Percentiles rank a stretch among this genome's conserved stretches.
phyloP scores from a whole-genome alignment of 164 flowering plant genomes.

The Hamamelis virginiana region DNA sequence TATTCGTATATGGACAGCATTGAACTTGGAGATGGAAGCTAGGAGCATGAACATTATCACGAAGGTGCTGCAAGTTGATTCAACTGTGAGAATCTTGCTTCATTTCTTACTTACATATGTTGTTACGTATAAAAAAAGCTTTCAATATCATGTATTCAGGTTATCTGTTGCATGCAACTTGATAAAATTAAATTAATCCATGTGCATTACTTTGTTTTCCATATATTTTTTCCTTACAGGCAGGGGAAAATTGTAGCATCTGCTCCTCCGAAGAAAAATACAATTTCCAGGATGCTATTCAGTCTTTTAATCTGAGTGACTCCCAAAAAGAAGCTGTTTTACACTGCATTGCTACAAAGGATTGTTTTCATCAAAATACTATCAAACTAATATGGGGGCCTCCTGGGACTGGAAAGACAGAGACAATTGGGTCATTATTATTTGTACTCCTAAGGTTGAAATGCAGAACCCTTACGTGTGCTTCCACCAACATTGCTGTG shows the following conservation, averaged over 20 bases:
- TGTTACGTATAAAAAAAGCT: too few relatives aligned
- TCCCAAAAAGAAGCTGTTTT: slow-evolving; percentile 44
- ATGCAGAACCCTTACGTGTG: slow-evolving; percentile 49
- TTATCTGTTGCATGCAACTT: too few relatives aligned
- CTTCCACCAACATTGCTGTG: slow-evolving; percentile 55
- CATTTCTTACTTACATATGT: neutral
- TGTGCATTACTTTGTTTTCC: neutral
- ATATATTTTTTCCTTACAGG: slow-evolving; percentile 1
- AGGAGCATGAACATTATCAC: slow-evolving; percentile 24
- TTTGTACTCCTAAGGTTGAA: slow-evolving; percentile 32
- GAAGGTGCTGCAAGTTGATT: slow-evolving; percentile 21
- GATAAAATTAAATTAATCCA: too few relatives aligned
- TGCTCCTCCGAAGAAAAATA: slow-evolving; percentile 17
- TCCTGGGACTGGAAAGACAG: slow-evolving; percentile 69
- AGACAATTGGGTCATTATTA: slow-evolving; percentile 30
- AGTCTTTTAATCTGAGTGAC: slow-evolving; percentile 17
- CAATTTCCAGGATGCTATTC: neutral
- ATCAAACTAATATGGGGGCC: slow-evolving; percentile 61
- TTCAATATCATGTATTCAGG: neutral
- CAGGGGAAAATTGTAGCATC: slow-evolving; percentile 17
- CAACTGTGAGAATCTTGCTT: slow-evolving; percentile 16
- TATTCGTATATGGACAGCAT: slow-evolving; percentile 40
- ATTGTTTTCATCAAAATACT: slow-evolving; percentile 26
- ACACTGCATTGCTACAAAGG: slow-evolving; percentile 22
- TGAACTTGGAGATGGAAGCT: slow-evolving; percentile 19